phyloP scores from a whole-genome alignment of 1,284 basidiomycete species.

The Erythrobasidium hasegawianum region DNA sequence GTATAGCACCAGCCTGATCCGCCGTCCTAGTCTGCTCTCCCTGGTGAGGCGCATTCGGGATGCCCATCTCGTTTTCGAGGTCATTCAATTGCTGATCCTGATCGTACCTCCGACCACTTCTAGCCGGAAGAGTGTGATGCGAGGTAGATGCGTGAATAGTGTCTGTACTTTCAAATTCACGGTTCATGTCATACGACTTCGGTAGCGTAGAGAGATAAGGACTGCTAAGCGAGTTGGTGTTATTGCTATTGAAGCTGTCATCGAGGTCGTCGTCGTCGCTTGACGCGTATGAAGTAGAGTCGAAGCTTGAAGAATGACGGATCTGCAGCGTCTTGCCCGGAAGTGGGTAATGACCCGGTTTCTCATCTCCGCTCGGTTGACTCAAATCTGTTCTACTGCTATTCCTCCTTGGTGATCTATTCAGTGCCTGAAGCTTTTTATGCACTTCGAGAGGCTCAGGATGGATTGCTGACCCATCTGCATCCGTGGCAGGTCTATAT shows the following conservation, averaged over 20 bases:
- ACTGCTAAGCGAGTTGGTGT: too few species aligned
- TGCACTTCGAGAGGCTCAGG: background rate
- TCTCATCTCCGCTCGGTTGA: background rate
- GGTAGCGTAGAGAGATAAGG: too few species aligned
- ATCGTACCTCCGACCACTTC: too few species aligned
- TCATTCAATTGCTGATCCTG: background rate
- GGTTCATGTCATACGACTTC: too few species aligned
- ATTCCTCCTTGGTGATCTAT: background rate
- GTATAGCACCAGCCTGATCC: slow-evolving; percentile 30
- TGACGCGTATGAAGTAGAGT: slow-evolving; percentile 12
- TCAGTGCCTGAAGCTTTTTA: slow-evolving; percentile 4
- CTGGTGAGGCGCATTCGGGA: slow-evolving; percentile 1
- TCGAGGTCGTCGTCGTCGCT: slow-evolving; percentile 18
- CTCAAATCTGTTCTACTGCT: too few species aligned
- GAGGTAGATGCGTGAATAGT: too few species aligned
- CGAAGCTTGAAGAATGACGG: slow-evolving; percentile 25
- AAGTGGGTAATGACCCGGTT: background rate
- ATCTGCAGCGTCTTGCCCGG: slow-evolving; percentile 14
- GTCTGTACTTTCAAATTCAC: too few species aligned
- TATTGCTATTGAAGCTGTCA: background rate
- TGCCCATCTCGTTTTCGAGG: slow-evolving; percentile 2
- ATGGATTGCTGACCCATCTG: background rate
- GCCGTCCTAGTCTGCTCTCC: slow-evolving; percentile 16
- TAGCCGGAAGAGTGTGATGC: too few species aligned
- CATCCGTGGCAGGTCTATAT: background rate